Percentiles rank a stretch among this genome's conserved stretches.
These are phyloP conservation scores for Aechmea fasciata DNA, from an alignment of 176 grass and related monocot species.

Conservation along the genomic window DNA sequence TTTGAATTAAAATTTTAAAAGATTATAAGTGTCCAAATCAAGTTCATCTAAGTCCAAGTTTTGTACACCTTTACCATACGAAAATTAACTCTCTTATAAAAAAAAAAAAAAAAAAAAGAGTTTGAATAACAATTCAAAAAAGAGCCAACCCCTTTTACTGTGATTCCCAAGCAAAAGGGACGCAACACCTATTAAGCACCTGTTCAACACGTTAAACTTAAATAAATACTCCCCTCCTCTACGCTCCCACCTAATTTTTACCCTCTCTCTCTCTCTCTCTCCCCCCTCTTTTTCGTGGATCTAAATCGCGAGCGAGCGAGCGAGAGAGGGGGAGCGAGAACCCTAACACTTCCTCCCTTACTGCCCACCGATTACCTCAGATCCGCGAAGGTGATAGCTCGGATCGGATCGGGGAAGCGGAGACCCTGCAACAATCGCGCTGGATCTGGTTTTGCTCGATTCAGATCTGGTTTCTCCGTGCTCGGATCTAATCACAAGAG, in stretches of 20 bases:
- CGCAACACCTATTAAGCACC: constrained; percentile 2
- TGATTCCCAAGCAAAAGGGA: constrained; percentile 4
- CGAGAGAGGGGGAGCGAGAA: no score
- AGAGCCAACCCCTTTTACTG: no score
- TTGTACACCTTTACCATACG: no score
- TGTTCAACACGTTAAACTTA: background rate
- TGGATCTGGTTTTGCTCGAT: background rate
- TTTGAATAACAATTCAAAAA: no score
- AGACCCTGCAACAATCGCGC: background rate
- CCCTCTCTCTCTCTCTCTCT: background rate
- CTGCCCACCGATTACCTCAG: background rate
- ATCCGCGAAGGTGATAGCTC: background rate
- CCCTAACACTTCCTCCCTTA: background rate
- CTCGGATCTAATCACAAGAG: background rate
- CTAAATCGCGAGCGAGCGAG: background rate
- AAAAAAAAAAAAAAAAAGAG: no score
- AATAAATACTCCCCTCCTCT: background rate
- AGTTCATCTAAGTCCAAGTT: no score
- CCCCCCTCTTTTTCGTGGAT: background rate
- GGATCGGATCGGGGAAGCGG: background rate
- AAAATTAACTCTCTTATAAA: no score
- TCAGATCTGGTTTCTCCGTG: background rate
- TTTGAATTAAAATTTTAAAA: no score
- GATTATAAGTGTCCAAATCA: no score
- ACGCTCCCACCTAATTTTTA: background rate